Percentiles rank a stretch among this genome's conserved stretches.
Conservation (phyloP, 176 grass and related monocot species). For the Bonia amplexicaulis region DNA sequence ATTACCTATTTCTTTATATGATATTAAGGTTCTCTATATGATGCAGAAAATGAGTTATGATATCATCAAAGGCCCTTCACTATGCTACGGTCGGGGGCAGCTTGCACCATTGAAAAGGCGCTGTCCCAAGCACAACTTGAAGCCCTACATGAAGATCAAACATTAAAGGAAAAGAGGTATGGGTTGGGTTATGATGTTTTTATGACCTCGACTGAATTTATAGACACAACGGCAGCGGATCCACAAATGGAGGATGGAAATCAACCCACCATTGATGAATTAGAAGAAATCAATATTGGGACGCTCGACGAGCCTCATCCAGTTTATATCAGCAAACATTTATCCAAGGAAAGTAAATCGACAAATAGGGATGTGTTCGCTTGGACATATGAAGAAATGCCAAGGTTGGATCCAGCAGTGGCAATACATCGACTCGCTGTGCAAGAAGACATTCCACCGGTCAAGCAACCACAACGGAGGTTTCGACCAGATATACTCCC, state of each 20-base stretch:
- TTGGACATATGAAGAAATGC: conserved; percentile 7
- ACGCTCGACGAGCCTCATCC: not conserved
- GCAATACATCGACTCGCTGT: not conserved
- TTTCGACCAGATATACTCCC: too few species aligned
- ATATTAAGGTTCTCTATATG: not conserved
- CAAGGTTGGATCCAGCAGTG: not conserved
- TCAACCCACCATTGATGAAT: not conserved
- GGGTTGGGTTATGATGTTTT: not conserved
- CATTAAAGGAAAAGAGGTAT: not conserved
- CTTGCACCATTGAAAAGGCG: not conserved
- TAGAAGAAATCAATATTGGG: not conserved
- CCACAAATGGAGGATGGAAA: conserved; percentile 12
- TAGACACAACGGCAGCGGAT: not conserved
- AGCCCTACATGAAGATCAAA: not conserved
- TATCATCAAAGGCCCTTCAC: not conserved
- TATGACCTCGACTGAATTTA: not conserved
- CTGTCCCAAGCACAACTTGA: not conserved
- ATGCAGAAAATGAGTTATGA: not conserved
- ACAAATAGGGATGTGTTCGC: not conserved
- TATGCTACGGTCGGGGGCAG: not conserved
- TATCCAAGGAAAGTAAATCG: not conserved
- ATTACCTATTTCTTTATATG: not conserved
- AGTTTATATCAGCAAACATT: not conserved
- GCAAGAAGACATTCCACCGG: not conserved
- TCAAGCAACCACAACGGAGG: not conserved